Conservation (phyloP, 108 stramenopile species). For the Licmophora abbreviata region DNA sequence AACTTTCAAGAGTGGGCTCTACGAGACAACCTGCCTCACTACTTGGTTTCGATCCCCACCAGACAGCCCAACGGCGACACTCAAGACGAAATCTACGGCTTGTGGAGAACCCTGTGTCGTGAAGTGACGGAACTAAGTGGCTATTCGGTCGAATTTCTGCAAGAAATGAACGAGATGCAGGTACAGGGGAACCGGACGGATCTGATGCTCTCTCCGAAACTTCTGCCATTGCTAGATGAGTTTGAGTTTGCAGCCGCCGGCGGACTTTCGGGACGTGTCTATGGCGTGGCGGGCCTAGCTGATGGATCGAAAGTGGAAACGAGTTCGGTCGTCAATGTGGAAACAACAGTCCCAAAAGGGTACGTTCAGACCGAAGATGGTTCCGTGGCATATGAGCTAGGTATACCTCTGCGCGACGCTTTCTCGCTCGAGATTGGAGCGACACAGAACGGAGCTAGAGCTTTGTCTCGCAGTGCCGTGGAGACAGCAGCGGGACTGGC, state of each 20-base stretch:
- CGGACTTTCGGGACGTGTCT: conserved; percentile 50
- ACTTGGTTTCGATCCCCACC: conserved; percentile 34
- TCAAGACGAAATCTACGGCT: conserved; percentile 17
- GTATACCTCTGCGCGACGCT: conserved; percentile 16
- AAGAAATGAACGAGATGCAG: conserved; percentile 10
- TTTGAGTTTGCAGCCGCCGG: conserved; percentile 58
- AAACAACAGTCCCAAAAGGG: conserved; percentile 51
- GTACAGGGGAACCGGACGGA: too few species aligned
- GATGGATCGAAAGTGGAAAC: conserved; percentile 69
- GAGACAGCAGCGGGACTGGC: conserved; percentile 4
- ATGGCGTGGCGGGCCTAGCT: conserved; percentile 61
- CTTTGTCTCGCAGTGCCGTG: conserved; percentile 4
- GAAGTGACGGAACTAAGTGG: conserved; percentile 65
- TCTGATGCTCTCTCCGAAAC: conserved; percentile 14
- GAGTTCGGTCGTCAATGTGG: conserved; percentile 30
- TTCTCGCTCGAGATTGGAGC: conserved; percentile 15
- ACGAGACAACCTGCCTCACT: conserved; percentile 44
- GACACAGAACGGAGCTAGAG: neutral
- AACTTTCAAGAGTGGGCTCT: conserved; percentile 57
- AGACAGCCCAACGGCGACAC: neutral
- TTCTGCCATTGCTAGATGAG: conserved; percentile 66
- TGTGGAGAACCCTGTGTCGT: conserved; percentile 64
- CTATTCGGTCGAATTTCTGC: conserved; percentile 59
- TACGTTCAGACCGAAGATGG: conserved; percentile 55
- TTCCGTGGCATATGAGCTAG: conserved; percentile 54